Percentiles rank a stretch among this genome's conserved stretches.
phyloP scores from a whole-genome alignment of 2,329 filamentous ascomycete genomes.

The Teratosphaeria epicoccoides region DNA sequence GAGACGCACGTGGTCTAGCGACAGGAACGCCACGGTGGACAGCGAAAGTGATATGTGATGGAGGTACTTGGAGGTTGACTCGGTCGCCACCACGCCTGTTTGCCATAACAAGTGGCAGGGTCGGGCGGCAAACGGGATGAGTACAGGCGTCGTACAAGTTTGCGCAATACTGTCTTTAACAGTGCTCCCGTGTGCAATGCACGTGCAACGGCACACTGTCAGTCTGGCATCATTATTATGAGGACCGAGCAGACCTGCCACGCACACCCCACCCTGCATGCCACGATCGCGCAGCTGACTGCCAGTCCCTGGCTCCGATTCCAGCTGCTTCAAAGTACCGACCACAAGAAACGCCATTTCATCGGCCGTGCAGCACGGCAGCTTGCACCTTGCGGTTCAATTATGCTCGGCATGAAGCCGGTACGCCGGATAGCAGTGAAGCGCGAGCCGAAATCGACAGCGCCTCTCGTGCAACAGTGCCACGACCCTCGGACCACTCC shows the following conservation, averaged over 20 bases:
- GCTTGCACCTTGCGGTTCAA: neutral
- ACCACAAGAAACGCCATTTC: neutral
- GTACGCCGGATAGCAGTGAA: too few relatives aligned
- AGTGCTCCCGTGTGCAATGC: too few relatives aligned
- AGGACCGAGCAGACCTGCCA: neutral
- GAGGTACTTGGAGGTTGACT: too few relatives aligned
- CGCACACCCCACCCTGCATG: neutral
- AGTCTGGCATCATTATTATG: neutral
- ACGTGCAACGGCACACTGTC: neutral
- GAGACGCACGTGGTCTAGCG: too few relatives aligned
- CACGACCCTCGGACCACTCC: neutral
- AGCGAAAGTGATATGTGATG: too few relatives aligned
- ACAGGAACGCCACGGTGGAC: too few relatives aligned
- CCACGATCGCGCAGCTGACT: neutral
- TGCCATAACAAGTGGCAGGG: too few relatives aligned
- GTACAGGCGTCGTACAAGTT: neutral
- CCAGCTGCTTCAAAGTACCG: too few relatives aligned
- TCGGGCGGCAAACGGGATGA: too few relatives aligned
- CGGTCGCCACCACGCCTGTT: too few relatives aligned
- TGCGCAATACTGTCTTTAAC: neutral
- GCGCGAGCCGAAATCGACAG: neutral
- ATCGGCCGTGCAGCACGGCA: neutral
- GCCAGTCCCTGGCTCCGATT: neutral
- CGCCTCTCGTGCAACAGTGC: neutral
- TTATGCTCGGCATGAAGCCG: too few relatives aligned